phyloP scores from a whole-genome alignment of 805 yeast genomes.

The Starmerella stigmatis region DNA sequence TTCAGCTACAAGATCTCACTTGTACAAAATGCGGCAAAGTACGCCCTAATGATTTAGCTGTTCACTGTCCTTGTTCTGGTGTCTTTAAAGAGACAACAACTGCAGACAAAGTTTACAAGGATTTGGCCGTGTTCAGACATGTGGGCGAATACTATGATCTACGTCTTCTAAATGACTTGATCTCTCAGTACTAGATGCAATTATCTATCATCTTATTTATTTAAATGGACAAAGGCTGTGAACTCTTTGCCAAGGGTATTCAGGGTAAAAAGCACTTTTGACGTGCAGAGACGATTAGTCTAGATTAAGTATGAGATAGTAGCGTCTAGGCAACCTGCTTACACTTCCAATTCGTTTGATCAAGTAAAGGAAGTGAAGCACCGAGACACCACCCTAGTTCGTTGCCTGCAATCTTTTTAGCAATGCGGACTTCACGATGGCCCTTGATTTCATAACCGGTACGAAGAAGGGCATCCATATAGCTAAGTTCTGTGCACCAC shows the following conservation, averaged over 20 bases:
- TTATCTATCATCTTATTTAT: background rate
- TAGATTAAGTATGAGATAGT: background rate
- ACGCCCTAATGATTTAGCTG: constrained; percentile 57
- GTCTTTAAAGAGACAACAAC: constrained; percentile 13
- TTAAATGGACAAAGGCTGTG: background rate
- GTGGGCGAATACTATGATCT: constrained; percentile 54
- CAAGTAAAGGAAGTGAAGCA: constrained; percentile 85
- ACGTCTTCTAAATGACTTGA: constrained; percentile 39
- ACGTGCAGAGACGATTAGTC: too few relatives aligned
- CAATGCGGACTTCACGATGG: constrained; percentile 80
- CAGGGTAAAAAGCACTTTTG: too few relatives aligned
- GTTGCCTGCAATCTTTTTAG: constrained; percentile 74
- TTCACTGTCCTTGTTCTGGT: constrained; percentile 83
- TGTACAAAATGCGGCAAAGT: constrained; percentile 68
- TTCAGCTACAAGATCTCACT: constrained; percentile 65
- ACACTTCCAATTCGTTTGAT: constrained; percentile 49
- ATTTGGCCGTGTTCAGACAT: constrained; percentile 42
- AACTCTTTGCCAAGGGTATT: too few relatives aligned
- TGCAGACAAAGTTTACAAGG: constrained; percentile 31
- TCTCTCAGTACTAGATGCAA: constrained; percentile 10
- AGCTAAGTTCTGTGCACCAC: constrained; percentile 89
- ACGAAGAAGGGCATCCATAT: constrained; percentile 80
- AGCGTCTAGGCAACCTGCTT: background rate
- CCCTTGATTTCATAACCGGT: constrained; percentile 96
- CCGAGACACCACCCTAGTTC: constrained; percentile 99